phyloP scores from a whole-genome alignment of 345 rosid species.

The Atalantia buxifolia region DNA sequence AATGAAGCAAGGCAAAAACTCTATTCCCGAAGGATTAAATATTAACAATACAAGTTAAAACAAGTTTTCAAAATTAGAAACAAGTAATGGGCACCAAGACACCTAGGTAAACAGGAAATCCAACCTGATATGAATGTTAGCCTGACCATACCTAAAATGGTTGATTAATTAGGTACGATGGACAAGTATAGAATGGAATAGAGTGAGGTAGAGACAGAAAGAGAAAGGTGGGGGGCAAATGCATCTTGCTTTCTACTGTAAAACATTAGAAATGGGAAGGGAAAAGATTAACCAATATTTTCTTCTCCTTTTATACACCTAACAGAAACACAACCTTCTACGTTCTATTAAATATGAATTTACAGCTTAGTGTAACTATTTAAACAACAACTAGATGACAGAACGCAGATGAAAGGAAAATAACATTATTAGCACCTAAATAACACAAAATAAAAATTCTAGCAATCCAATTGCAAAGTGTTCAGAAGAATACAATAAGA shows the following conservation, averaged over 20 bases:
- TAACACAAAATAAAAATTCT: background rate
- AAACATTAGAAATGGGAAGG: too few species aligned
- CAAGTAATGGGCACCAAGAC: background rate
- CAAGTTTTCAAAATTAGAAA: background rate
- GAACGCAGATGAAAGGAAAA: background rate
- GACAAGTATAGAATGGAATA: background rate
- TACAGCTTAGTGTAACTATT: background rate
- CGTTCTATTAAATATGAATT: background rate
- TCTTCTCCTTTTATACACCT: background rate
- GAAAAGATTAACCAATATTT: background rate
- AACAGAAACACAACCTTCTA: background rate
- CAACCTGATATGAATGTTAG: background rate
- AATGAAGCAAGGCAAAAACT: background rate
- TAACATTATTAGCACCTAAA: background rate
- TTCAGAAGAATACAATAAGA: background rate
- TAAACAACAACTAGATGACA: background rate
- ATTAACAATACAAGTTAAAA: background rate
- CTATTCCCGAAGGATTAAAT: background rate
- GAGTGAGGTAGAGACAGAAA: background rate
- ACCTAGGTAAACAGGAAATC: background rate
- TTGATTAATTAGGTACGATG: background rate
- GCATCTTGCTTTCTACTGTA: too few species aligned
- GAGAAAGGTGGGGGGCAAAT: too few species aligned
- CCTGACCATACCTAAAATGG: background rate
- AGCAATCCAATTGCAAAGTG: background rate